These are phyloP conservation scores for Sequoia sempervirens DNA, from an alignment of 75 land plant species.

Conservation along the genomic window DNA sequence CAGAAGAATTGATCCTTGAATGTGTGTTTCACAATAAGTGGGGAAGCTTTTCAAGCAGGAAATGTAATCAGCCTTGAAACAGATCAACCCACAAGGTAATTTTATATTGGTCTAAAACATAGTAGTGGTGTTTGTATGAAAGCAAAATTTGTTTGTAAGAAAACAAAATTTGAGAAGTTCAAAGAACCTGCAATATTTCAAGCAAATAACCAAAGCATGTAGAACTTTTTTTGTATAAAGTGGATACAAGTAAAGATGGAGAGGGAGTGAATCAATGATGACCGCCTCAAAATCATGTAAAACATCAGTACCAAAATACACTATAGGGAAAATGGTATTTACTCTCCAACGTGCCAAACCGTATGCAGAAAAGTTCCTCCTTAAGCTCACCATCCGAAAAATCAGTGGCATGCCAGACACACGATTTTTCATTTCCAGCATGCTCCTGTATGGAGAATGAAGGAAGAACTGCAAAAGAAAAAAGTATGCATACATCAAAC, in stretches of 20 bases:
- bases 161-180: background rate
- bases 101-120: background rate
- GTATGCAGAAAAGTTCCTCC: constrained; percentile 76
- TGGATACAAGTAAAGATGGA: background rate
- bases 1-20: background rate
- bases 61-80: background rate
- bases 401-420: constrained; percentile 92
- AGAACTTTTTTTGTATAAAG: background rate
- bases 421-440: constrained; percentile 85
- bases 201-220: background rate
- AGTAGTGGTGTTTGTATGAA: background rate
- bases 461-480: constrained; percentile 50
- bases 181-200: background rate
- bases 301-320: background rate
- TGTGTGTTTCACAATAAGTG: background rate
- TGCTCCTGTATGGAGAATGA: constrained; percentile 72
- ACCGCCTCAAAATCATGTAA: background rate
- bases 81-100: background rate
- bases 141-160: background rate
- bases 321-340: background rate
- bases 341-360: constrained; percentile 80
- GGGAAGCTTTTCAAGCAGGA: background rate
- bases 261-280: background rate
- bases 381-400: constrained; percentile 91
- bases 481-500: background rate